phyloP scores from a whole-genome alignment of 2,329 filamentous ascomycete genomes.

The Blastomyces gilchristii region DNA sequence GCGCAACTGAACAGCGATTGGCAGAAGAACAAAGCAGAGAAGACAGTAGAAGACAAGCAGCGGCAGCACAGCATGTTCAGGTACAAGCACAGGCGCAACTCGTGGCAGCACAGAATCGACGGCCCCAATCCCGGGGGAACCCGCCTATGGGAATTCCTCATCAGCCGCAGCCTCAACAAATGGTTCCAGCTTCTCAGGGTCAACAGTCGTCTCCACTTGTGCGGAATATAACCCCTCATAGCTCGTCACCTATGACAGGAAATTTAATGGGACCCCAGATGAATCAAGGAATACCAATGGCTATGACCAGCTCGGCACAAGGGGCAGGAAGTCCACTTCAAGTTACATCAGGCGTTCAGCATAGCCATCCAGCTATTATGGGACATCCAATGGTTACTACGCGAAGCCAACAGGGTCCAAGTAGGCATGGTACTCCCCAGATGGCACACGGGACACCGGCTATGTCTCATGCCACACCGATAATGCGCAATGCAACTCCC shows the following conservation, averaged over 20 bases:
- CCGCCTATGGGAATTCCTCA: constrained; percentile 22
- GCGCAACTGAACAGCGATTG: constrained; percentile 35
- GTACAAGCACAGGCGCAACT: constrained; percentile 31
- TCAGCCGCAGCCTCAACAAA: constrained; percentile 26
- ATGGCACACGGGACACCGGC: constrained; percentile 39
- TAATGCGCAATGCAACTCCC: constrained; percentile 40
- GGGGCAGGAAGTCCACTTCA: constrained; percentile 38
- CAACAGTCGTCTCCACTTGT: constrained; percentile 40
- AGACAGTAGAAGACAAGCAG: constrained; percentile 33
- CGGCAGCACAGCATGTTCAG: constrained; percentile 39
- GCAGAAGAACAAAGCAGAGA: constrained; percentile 36
- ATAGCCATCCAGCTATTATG: constrained; percentile 38
- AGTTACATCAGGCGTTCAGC: constrained; percentile 38
- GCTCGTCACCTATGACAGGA: constrained; percentile 37
- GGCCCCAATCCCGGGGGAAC: constrained; percentile 40
- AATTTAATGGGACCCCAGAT: constrained; percentile 31
- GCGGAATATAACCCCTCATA: constrained; percentile 39
- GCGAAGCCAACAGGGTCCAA: constrained; percentile 38
- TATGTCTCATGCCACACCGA: constrained; percentile 38
- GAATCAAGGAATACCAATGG: constrained; percentile 33
- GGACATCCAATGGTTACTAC: constrained; percentile 37
- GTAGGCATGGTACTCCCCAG: constrained; percentile 40
- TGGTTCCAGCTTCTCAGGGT: constrained; percentile 28
- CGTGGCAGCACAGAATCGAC: constrained; percentile 40
- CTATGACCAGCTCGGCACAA: constrained; percentile 35